phyloP scores from a whole-genome alignment of 805 yeast genomes.

The Myxozyma neotropica region DNA sequence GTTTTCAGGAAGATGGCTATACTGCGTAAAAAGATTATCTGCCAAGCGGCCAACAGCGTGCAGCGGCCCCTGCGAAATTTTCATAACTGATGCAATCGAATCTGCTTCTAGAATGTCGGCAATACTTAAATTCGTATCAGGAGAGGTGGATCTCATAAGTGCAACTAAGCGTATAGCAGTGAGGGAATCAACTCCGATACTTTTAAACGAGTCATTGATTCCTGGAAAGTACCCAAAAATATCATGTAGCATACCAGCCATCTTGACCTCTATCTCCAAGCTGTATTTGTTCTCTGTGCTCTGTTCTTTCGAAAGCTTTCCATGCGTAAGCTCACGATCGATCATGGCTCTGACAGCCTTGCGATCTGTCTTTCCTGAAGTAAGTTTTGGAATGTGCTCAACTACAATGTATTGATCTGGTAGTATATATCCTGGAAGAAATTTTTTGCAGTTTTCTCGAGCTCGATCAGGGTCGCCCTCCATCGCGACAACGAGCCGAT shows the following conservation, averaged over 20 bases:
- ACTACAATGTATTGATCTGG: constrained; percentile 25
- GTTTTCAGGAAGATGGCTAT: background rate
- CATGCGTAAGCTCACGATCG: background rate
- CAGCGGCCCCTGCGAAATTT: background rate
- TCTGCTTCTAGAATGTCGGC: constrained; percentile 14
- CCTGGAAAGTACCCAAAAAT: constrained; percentile 6
- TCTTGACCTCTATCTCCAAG: background rate
- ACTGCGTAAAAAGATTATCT: background rate
- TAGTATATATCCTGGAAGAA: constrained; percentile 32
- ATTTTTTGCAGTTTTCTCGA: constrained; percentile 4
- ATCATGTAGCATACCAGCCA: constrained; percentile 4
- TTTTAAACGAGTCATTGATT: constrained; percentile 2
- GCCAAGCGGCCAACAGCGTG: background rate
- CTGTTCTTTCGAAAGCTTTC: background rate
- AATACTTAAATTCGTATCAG: background rate
- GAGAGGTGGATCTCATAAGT: background rate
- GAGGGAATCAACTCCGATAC: constrained; percentile 28
- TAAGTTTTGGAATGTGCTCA: constrained; percentile 26
- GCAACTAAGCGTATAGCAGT: constrained; percentile 13
- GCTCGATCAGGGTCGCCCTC: constrained; percentile 9
- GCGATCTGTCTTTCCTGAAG: constrained; percentile 35
- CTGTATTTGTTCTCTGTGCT: background rate
- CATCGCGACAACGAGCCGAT: constrained; percentile 19
- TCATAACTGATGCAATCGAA: background rate
- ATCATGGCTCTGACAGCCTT: constrained; percentile 5